These are phyloP conservation scores for Mycena kentingensis DNA, from an alignment of 768 basidiomycete species.

Conservation along the genomic window DNA sequence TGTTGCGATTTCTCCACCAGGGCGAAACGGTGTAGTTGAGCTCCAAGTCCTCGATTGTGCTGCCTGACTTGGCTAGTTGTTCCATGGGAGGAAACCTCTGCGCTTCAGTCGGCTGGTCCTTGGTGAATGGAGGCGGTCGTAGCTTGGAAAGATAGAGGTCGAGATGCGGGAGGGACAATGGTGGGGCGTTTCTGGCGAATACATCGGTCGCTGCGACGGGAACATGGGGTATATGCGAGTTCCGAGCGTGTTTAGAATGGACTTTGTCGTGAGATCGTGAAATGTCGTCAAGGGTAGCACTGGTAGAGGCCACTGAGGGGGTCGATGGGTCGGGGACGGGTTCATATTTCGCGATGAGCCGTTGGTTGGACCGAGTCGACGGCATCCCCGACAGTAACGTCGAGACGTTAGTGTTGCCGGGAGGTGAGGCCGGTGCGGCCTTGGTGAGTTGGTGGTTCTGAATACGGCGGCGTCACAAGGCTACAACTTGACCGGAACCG, in stretches of 20 bases:
- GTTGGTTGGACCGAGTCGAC: no score
- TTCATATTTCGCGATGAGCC: no score
- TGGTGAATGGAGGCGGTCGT: conserved; percentile 44
- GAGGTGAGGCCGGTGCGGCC: no score
- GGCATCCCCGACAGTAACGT: no score
- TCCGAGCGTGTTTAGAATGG: conserved; percentile 4
- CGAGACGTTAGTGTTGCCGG: no score
- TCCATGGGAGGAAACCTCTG: conserved; percentile 68
- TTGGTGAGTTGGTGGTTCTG: no score
- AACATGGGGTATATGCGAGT: conserved; percentile 31
- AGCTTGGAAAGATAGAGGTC: conserved; percentile 58
- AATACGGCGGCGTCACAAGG: no score
- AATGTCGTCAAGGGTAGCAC: no score
- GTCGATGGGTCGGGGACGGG: no score
- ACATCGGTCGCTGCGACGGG: conserved; percentile 59
- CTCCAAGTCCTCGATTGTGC: conserved; percentile 61
- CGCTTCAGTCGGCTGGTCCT: conserved; percentile 23
- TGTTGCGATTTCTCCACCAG: conserved; percentile 56
- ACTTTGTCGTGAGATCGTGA: conserved; percentile 19
- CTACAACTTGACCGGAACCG: no score
- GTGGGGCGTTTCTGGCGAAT: conserved; percentile 59
- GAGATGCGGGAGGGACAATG: conserved; percentile 62
- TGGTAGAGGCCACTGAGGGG: no score
- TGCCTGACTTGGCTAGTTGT: conserved; percentile 47
- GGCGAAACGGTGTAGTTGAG: conserved; percentile 50